Evolutionary conservation across 345 rosid species (phyloP).

Genomic region (Rhizophora mangle): DNA sequence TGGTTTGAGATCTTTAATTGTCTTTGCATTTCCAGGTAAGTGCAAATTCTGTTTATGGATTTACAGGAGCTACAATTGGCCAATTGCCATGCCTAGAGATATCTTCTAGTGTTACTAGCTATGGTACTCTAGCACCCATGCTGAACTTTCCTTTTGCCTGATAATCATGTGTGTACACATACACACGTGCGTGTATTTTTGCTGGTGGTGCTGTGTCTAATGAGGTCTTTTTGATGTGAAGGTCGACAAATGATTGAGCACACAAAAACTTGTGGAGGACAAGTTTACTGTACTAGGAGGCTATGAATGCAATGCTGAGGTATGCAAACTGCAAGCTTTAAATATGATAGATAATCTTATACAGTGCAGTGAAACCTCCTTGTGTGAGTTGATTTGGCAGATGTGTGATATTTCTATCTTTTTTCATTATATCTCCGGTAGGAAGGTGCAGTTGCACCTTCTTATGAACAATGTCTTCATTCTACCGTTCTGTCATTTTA

Average conservation of each 20-base stretch:
- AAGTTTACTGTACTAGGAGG: conserved; percentile 72
- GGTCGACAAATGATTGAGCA: conserved; percentile 99
- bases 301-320: conserved; percentile 88
- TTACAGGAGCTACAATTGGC: conserved; percentile 93
- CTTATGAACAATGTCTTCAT: no score
- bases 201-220: no score
- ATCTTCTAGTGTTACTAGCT: conserved; percentile 98
- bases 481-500: no score
- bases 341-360: conserved; percentile 1
- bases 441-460: neutral
- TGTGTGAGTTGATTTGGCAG: neutral
- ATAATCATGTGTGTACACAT: neutral
- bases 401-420: neutral
- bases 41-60: conserved; percentile 97
- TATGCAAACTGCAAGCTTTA: conserved; percentile 19
- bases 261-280: conserved; percentile 85
- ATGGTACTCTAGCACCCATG: conserved; percentile 48
- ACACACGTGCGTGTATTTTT: no score
- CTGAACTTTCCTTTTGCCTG: conserved; percentile 20
- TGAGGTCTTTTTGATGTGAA: conserved; percentile 31
- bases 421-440: neutral
- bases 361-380: neutral
- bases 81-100: conserved; percentile 94
- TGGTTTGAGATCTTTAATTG: conserved; percentile 13
- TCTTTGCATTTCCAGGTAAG: conserved; percentile 55